These are phyloP conservation scores for Rosa chinensis DNA, from an alignment of 306 rosid species.

Conservation along the genomic window DNA sequence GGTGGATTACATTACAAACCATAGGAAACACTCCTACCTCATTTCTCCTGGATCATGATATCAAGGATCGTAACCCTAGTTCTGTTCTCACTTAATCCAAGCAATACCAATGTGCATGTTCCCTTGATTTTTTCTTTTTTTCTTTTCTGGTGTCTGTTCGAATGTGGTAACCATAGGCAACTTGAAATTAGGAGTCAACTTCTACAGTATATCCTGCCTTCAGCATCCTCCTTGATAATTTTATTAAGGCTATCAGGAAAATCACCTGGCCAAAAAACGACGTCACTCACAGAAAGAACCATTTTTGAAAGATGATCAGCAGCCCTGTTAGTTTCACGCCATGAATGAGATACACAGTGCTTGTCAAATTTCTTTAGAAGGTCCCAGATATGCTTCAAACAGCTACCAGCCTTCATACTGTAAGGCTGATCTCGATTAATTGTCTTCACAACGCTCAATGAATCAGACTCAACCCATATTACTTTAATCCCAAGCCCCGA, in stretches of 20 bases:
- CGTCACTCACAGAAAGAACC: conserved; percentile 39
- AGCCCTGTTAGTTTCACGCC: conserved; percentile 70
- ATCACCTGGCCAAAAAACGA: conserved; percentile 51
- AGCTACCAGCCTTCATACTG: conserved; percentile 35
- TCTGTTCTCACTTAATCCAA: background rate
- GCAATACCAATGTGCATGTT: background rate
- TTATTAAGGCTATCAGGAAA: conserved; percentile 44
- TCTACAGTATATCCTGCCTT: conserved; percentile 52
- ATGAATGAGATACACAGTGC: conserved; percentile 50
- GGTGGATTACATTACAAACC: background rate
- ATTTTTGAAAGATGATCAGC: conserved; percentile 71
- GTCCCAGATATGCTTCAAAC: conserved; percentile 41
- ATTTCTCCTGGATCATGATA: background rate
- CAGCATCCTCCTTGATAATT: conserved; percentile 54
- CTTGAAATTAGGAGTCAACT: conserved; percentile 19
- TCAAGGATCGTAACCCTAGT: background rate
- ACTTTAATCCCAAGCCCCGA: conserved; percentile 17
- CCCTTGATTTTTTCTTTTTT: background rate
- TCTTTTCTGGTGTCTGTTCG: background rate
- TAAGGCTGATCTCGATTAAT: conserved; percentile 37
- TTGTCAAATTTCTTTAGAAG: conserved; percentile 44
- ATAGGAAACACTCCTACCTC: background rate
- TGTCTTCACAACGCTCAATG: conserved; percentile 32
- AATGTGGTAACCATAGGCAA: background rate
- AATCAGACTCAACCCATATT: conserved; percentile 33